Evolutionary conservation across 75 land plant species (phyloP).

Genomic region (Cryptomeria japonica): DNA sequence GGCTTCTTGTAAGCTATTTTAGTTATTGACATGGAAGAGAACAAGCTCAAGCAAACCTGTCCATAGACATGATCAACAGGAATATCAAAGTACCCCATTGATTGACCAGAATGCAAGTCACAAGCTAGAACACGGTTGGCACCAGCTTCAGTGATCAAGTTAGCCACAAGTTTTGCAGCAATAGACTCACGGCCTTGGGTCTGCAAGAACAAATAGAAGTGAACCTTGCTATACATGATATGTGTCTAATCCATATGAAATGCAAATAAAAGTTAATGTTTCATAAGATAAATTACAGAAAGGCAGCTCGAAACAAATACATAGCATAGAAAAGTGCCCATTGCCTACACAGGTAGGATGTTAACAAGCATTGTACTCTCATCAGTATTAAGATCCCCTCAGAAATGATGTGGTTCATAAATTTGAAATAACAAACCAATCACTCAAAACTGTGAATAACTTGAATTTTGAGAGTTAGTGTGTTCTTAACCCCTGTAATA

Average conservation of each 20-base stretch:
- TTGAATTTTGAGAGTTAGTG: background rate
- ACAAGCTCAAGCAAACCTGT: slow-evolving; percentile 39
- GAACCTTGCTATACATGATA: slow-evolving; percentile 5
- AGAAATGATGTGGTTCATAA: background rate
- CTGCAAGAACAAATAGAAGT: slow-evolving; percentile 25
- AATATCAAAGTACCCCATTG: slow-evolving; percentile 95
- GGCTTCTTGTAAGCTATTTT: background rate
- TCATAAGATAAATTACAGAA: background rate
- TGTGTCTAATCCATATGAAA: background rate
- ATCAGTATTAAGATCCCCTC: background rate
- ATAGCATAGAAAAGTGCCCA: no score
- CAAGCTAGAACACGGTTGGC: slow-evolving; percentile 88
- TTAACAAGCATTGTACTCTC: background rate
- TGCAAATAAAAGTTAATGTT: background rate
- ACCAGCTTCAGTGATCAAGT: slow-evolving; percentile 83
- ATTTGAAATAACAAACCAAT: background rate
- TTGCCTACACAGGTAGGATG: background rate
- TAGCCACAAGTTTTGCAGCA: slow-evolving; percentile 88
- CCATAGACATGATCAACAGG: slow-evolving; percentile 92
- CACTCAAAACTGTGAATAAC: background rate
- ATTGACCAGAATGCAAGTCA: slow-evolving; percentile 93
- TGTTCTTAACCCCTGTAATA: background rate
- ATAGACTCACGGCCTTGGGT: slow-evolving; percentile 92
- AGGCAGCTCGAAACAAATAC: background rate
- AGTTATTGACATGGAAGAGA: background rate